Evolutionary conservation across 495 filamentous ascomycete species (phyloP), one percentile per base, ranked within the genome.

Genomic region (Bombardia bombarda): DNA sequence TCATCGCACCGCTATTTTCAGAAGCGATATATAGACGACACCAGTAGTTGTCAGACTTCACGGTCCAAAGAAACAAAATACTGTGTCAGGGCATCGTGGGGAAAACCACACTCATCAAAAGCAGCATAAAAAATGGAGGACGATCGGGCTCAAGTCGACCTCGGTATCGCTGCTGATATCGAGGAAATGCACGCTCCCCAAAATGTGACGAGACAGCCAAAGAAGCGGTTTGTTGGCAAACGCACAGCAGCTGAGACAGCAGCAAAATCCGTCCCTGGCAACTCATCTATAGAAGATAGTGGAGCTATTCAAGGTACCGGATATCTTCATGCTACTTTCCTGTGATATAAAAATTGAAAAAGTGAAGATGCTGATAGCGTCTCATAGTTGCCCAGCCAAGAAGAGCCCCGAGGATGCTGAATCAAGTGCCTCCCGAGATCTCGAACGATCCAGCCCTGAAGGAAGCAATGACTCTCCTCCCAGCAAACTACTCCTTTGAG

Each of bases 401-500:
- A 46, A 72, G 86, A 37, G 70, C 79, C 1, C 79, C 84, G 1
- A 69, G 92, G 44, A 75, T 87, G 32, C 69, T 97, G 19, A 95
- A 95, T 62, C 86, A 90, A 62, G 85, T 99, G 9, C 90, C 92
- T 1, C 65, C 79, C 2, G 84, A 87, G 42, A 96, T 99, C 48
- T 71, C 92, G 18, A 68, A 92, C 43, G 87, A 97, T 59, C 68
- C 79, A 32, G 86, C 84, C n/a, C 84, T 99, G 50, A 87, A 88
- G 65, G 84, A 78, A 13, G 92, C 92, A 2, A 90, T 97, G 35
- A 70, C 78, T 3, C 77, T 96, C 16, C 80, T 99, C 5, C 92
- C 92, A 2, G 65, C 78, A 14, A 97, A 99, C 69, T 99, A 97
- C 72, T 87, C 85, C 32, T 99, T 99, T 58, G 92, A 99, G 65